These are phyloP conservation scores for Penicillium sp. DNA, from an alignment of 2,329 filamentous ascomycete species.

Conservation along the genomic window DNA sequence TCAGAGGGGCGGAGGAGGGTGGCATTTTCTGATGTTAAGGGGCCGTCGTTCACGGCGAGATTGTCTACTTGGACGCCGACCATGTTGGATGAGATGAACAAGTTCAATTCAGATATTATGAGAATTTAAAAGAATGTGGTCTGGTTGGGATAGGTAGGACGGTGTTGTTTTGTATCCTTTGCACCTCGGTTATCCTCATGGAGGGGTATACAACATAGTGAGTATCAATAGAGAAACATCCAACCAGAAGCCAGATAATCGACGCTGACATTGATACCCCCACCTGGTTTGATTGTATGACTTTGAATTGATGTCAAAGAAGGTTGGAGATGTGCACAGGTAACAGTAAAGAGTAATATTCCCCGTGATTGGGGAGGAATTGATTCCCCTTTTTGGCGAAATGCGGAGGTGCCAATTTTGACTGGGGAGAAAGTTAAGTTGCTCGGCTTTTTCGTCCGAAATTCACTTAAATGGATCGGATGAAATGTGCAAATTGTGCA, in stretches of 20 bases:
- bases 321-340: background rate
- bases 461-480: background rate
- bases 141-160: background rate
- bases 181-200: background rate
- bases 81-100: conserved; percentile 10
- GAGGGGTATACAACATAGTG: background rate
- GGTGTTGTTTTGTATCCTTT: background rate
- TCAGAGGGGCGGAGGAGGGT: conserved; percentile 44
- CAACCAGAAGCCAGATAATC: background rate
- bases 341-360: conserved; percentile 1
- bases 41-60: conserved; percentile 48
- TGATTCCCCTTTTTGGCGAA: background rate
- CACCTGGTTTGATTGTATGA: background rate
- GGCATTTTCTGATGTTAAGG: conserved; percentile 46
- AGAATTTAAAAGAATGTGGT: background rate
- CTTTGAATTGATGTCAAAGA: background rate
- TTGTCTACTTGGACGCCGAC: conserved; percentile 19
- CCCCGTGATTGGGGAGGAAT: background rate
- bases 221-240: background rate
- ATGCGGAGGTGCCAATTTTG: background rate
- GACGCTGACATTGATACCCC: background rate
- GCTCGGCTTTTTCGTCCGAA: background rate
- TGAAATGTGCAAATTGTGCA: background rate
- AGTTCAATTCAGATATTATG: background rate
- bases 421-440: background rate